Base-by-base conservation (phyloP, 495 filamentous ascomycete species). In the Pyrenula massariospora region DNA sequence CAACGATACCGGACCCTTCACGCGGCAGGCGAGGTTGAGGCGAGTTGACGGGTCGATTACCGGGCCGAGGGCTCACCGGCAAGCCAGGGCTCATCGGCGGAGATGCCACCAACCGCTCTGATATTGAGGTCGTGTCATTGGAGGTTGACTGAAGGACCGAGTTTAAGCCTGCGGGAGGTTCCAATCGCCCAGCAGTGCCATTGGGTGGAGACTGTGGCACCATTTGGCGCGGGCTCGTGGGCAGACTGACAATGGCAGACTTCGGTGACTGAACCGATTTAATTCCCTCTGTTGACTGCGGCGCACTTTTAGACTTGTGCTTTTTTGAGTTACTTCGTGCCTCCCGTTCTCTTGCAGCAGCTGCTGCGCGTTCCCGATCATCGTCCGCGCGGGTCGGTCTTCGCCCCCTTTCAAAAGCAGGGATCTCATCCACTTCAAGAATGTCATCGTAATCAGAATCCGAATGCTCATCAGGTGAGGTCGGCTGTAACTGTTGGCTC, bases 321-420 rank as follows among this genome's bases (percentile, higher is more conserved):
- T 83, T 85, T 66, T 82, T 83, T 5, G 83, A 90, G 48, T 76
- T 65, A 68, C 82, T 89, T 54, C 79, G 76, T 49, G 73, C 66
- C 59, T 85, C 83, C 20, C 80, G 73, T 57, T 92, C 86, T 61
- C 79, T 80, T 54, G 73, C 64, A 15, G 83, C 74, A 10, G 83
- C 64, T 5, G 79, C 77, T 67, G 91, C 88, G 42, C 91, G 82
- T 52, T 90, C 81, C 55, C 76, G 74, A 58, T 96, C 91, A 63
- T 96, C 91, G 54, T 93, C 90, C 65, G 91, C 89, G 57, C 91
- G 80, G 0, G 91, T 96, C 61, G 85, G 89, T 60, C 89, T 77
- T 31, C 91, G 78, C n/a, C 91, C 91, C 50, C 91, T 78, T 25
- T 84, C 83, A 52, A 78, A 63, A n/a, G 66, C 62, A 1, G 75